phyloP scores from a whole-genome alignment of 176 grass and related monocot genomes.

The Juncus inflexus region DNA sequence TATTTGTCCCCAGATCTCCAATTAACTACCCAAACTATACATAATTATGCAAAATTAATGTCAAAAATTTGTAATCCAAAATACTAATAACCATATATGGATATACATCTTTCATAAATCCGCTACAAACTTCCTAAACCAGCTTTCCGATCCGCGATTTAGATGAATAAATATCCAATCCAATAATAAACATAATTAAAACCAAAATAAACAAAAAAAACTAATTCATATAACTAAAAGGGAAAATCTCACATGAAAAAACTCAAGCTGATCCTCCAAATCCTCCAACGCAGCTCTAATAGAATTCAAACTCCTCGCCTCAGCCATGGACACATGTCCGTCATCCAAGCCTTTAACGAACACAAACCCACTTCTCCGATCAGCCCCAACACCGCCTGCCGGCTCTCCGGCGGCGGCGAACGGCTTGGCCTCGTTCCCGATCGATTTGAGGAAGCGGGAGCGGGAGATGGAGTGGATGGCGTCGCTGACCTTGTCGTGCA shows the following conservation, averaged over 20 bases:
- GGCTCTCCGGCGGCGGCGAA: not conserved
- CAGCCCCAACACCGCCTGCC: conserved; percentile 14
- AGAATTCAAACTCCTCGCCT: conserved; percentile 78
- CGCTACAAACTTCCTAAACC: no score
- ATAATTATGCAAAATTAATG: conserved; percentile 3
- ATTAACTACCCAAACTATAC: not conserved
- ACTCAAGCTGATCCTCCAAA: conserved; percentile 85
- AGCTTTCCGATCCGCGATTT: conserved; percentile 5
- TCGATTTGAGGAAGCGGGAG: conserved; percentile 62
- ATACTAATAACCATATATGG: no score
- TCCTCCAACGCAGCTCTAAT: conserved; percentile 84
- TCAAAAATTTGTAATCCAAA: conserved; percentile 1
- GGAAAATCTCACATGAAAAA: conserved; percentile 64
- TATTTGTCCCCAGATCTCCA: conserved; percentile 19
- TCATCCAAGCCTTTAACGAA: conserved; percentile 47
- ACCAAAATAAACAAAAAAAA: not conserved
- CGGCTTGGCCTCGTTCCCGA: conserved; percentile 20
- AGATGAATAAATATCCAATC: not conserved
- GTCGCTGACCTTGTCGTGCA: conserved; percentile 93
- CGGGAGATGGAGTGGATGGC: conserved; percentile 82
- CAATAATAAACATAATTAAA: conserved; percentile 6
- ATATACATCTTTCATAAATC: no score
- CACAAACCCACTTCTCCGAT: conserved; percentile 40
- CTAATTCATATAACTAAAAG: conserved; percentile 15
- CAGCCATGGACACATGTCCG: conserved; percentile 40